phyloP scores from a whole-genome alignment of 306 rosid species.

The Lathyrus sativus region DNA sequence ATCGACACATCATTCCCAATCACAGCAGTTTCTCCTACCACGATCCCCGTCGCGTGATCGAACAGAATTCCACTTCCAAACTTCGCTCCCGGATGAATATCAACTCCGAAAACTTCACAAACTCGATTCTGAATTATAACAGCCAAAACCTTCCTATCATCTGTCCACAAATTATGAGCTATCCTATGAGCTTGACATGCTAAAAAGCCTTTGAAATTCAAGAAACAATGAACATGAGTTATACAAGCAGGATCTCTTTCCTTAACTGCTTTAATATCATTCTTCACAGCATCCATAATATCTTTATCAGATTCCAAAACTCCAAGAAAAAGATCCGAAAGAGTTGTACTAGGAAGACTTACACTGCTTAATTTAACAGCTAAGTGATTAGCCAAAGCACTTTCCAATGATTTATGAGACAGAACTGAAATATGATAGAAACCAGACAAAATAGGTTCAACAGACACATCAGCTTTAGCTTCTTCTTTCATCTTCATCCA shows the following conservation, averaged over 20 bases:
- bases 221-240: constrained; percentile 69
- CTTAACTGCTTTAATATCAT: constrained; percentile 67
- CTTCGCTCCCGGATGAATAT: constrained; percentile 87
- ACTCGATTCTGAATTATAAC: constrained; percentile 75
- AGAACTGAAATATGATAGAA: constrained; percentile 58
- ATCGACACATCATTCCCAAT: constrained; percentile 90
- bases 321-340: constrained; percentile 54
- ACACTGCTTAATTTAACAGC: constrained; percentile 56
- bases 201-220: constrained; percentile 80
- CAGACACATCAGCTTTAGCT: constrained; percentile 53
- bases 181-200: constrained; percentile 81
- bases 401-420: constrained; percentile 56
- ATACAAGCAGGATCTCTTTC: constrained; percentile 90
- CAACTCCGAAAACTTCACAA: constrained; percentile 77
- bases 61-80: constrained; percentile 75
- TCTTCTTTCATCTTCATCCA: constrained; percentile 74
- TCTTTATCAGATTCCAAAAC: constrained; percentile 45
- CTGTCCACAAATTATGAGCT: constrained; percentile 70
- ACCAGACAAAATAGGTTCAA: constrained; percentile 64
- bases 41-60: constrained; percentile 91
- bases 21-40: constrained; percentile 91
- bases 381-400: constrained; percentile 64
- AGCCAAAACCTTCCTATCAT: constrained; percentile 60
- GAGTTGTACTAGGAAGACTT: constrained; percentile 49
- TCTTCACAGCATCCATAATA: constrained; percentile 44